These are phyloP conservation scores for Hepatocystis sp. DNA, from an alignment of 169 alveolate species.

Conservation along the genomic window DNA sequence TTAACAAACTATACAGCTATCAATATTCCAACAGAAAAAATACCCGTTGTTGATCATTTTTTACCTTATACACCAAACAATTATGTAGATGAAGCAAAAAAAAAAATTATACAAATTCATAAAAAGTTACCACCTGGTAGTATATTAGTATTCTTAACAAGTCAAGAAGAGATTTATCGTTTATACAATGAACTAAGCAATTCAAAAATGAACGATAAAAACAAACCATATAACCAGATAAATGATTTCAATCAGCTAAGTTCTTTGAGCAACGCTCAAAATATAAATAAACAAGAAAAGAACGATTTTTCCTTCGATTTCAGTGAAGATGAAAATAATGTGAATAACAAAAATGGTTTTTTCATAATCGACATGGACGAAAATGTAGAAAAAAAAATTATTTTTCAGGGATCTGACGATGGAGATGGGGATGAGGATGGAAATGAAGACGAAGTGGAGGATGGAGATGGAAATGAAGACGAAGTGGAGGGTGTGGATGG, in stretches of 20 bases:
- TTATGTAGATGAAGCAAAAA: slow-evolving; percentile 83
- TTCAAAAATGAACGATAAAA: slow-evolving; percentile 79
- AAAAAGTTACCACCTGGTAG: slow-evolving; percentile 97
- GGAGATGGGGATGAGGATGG: slow-evolving; percentile 76
- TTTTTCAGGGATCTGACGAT: slow-evolving; percentile 73
- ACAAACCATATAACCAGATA: slow-evolving; percentile 8
- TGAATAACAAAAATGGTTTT: slow-evolving; percentile 24
- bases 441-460: slow-evolving; percentile 73
- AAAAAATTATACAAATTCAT: slow-evolving; percentile 91
- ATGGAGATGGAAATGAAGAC: slow-evolving; percentile 74
- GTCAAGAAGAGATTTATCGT: slow-evolving; percentile 95
- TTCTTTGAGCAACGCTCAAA: too few relatives aligned
- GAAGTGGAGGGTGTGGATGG: slow-evolving; percentile 40
- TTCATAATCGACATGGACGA: slow-evolving; percentile 67
- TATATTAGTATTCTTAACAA: slow-evolving; percentile 97
- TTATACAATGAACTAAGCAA: slow-evolving; percentile 88
- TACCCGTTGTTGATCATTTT: slow-evolving; percentile 80
- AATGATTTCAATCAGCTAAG: background rate
- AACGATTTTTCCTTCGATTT: slow-evolving; percentile 45
- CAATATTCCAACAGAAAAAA: slow-evolving; percentile 79
- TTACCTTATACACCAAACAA: slow-evolving; percentile 75
- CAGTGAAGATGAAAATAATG: slow-evolving; percentile 71
- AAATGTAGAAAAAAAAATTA: slow-evolving; percentile 56
- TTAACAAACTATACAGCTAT: slow-evolving; percentile 75
- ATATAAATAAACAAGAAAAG: slow-evolving; percentile 11